phyloP scores from a whole-genome alignment of 169 alveolate genomes.

The Eimeria tenella region DNA sequence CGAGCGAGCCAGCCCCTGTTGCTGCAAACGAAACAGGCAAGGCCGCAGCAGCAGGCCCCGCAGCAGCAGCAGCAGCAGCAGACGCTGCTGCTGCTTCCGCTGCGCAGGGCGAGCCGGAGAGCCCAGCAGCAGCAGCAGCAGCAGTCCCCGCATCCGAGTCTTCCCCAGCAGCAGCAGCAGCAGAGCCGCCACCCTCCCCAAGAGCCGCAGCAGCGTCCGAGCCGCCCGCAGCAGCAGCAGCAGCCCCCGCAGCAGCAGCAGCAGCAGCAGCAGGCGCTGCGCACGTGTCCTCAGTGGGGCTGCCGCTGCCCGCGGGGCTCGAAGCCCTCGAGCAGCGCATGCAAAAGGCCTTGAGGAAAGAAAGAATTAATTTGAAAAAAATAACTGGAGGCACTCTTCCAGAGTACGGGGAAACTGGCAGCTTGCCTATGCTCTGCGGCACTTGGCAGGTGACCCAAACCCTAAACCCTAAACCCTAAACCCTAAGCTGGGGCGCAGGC shows the following conservation, averaged over 20 bases:
- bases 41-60: not conserved
- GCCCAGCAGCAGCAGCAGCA: not conserved
- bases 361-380: not conserved
- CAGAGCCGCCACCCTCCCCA: not conserved
- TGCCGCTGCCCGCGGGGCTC: not conserved
- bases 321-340: not conserved
- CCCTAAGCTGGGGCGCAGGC: too few species aligned
- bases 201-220: not conserved
- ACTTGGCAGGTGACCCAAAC: slow-evolving; percentile 16
- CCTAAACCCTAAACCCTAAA: slow-evolving; percentile 1
- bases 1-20: not conserved
- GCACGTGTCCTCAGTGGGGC: slow-evolving; percentile 22
- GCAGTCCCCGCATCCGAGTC: not conserved
- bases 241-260: not conserved
- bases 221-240: not conserved
- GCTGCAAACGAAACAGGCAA: not conserved
- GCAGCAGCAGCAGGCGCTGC: not conserved
- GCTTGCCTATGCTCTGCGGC: not conserved
- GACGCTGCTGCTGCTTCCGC: not conserved
- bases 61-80: not conserved
- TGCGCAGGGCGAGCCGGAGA: not conserved
- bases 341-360: not conserved
- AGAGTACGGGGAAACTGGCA: not conserved
- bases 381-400: not conserved
- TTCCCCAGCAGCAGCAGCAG: not conserved